Conservation (phyloP, 495 filamentous ascomycete genomes). For the Astrocystis sublimbata region DNA sequence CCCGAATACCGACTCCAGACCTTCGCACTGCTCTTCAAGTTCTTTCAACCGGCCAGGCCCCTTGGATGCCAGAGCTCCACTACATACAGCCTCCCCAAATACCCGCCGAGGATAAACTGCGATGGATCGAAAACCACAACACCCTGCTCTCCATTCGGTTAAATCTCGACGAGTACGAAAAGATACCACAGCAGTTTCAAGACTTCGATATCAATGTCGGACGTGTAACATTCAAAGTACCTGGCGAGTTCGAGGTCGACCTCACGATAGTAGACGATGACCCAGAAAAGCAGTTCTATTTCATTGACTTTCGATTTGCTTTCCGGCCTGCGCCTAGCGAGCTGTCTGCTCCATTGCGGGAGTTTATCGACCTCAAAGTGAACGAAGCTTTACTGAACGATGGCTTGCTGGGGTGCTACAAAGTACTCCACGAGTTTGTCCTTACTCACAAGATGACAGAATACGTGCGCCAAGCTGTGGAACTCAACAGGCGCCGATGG, state of each 20-base stretch:
- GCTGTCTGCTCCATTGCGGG: constrained; percentile 59
- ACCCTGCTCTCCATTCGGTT: constrained; percentile 77
- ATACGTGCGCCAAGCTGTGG: constrained; percentile 71
- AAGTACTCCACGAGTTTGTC: constrained; percentile 79
- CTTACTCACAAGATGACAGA: constrained; percentile 85
- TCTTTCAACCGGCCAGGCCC: constrained; percentile 70
- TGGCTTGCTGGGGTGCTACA: constrained; percentile 76
- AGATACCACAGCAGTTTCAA: constrained; percentile 68
- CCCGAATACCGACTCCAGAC: constrained; percentile 82
- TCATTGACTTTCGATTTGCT: constrained; percentile 84
- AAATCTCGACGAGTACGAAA: constrained; percentile 75
- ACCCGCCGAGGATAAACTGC: constrained; percentile 62
- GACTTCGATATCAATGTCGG: constrained; percentile 76
- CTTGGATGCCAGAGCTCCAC: constrained; percentile 76
- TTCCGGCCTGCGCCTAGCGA: constrained; percentile 68
- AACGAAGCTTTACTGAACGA: constrained; percentile 65
- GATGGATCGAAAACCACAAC: constrained; percentile 76
- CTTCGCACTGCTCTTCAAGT: constrained; percentile 84
- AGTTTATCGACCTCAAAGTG: constrained; percentile 65
- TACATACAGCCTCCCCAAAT: constrained; percentile 78
- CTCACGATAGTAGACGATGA: constrained; percentile 84
- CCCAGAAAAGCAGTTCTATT: constrained; percentile 77
- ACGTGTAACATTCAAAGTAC: constrained; percentile 79
- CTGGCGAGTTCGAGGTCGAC: constrained; percentile 89
- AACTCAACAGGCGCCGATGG: constrained; percentile 70